phyloP scores from a whole-genome alignment of 441 rosid species.

The Brassica hybrid region DNA sequence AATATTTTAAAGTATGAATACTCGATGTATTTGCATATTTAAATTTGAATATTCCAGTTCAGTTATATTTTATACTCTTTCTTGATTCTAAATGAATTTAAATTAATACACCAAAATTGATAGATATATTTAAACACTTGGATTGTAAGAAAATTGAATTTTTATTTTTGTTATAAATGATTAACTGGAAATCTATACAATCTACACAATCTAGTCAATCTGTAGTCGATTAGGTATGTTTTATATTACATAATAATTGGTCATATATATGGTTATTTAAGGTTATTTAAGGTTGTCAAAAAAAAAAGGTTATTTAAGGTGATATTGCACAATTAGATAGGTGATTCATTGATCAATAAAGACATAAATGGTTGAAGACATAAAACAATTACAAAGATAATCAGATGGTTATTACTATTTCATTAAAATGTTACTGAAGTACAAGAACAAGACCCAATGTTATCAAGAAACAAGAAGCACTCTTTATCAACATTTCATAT shows the following conservation, averaged over 20 bases:
- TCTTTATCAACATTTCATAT: conserved; percentile 17
- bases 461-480: conserved; percentile 36
- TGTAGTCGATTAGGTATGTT: not conserved
- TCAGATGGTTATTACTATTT: conserved; percentile 19
- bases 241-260: not conserved
- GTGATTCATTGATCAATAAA: not conserved
- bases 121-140: not conserved
- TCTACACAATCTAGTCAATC: not conserved
- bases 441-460: conserved; percentile 33
- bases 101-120: not conserved
- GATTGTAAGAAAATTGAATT: no score
- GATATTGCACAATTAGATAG: not conserved
- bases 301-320: not conserved
- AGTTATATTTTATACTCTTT: not conserved
- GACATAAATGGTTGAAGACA: not conserved
- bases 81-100: not conserved
- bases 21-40: not conserved
- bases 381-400: conserved; percentile 6
- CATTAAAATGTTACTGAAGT: conserved; percentile 21
- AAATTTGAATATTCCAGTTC: not conserved
- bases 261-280: not conserved
- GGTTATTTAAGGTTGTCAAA: no score
- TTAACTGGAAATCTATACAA: not conserved
- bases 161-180: not conserved
- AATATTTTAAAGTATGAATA: not conserved